These are phyloP conservation scores for Cytospora paraplurivora DNA, from an alignment of 2,329 filamentous ascomycete species.

Conservation along the genomic window DNA sequence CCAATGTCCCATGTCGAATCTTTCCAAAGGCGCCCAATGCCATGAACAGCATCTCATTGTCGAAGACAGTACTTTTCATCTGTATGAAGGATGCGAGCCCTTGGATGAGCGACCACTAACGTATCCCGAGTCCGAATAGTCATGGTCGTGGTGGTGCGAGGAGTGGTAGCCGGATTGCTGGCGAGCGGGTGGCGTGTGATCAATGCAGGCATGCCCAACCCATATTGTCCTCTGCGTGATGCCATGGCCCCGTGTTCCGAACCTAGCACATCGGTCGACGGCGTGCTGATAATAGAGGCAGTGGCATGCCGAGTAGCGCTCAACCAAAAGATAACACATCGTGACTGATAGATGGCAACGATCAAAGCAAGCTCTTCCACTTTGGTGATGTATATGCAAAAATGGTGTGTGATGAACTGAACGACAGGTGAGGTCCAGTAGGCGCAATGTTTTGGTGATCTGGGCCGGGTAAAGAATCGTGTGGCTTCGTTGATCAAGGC, in stretches of 20 bases:
- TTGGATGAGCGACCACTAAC: slow-evolving; percentile 51
- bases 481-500: slow-evolving; percentile 15
- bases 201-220: slow-evolving; percentile 77
- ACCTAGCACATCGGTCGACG: slow-evolving; percentile 77
- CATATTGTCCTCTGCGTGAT: slow-evolving; percentile 76
- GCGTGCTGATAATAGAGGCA: slow-evolving; percentile 89
- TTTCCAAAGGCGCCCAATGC: slow-evolving; percentile 44
- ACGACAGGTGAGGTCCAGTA: slow-evolving; percentile 25
- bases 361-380: slow-evolving; percentile 30
- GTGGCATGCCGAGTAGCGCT: slow-evolving; percentile 82
- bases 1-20: slow-evolving; percentile 51
- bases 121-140: slow-evolving; percentile 59
- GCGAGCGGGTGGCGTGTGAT: slow-evolving; percentile 46
- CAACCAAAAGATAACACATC: slow-evolving; percentile 88
- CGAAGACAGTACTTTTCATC: slow-evolving; percentile 59
- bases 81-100: slow-evolving; percentile 44
- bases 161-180: slow-evolving; percentile 41
- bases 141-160: slow-evolving; percentile 39
- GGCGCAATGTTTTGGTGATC: slow-evolving; percentile 21
- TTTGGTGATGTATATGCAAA: slow-evolving; percentile 33
- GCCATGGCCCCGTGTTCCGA: slow-evolving; percentile 71
- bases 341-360: slow-evolving; percentile 35
- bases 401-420: slow-evolving; percentile 33
- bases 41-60: slow-evolving; percentile 47
- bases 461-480: slow-evolving; percentile 5